Conservation (phyloP, 768 basidiomycete genomes). For the Basidioascus undulatus region DNA sequence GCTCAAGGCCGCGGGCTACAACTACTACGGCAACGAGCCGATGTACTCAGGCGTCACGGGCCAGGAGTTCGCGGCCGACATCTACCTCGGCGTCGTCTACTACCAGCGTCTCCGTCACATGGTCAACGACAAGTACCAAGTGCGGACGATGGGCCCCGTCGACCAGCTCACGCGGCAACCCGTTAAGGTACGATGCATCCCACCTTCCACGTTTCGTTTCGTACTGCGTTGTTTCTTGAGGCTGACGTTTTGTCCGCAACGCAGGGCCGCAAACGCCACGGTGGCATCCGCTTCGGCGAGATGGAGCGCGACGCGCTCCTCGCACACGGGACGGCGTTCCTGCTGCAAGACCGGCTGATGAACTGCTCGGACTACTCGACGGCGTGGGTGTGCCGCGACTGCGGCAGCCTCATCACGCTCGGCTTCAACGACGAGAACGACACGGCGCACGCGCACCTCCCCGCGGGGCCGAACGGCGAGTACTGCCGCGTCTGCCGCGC, state of each 20-base stretch:
- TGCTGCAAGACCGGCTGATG: constrained; percentile 95
- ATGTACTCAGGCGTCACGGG: constrained; percentile 99
- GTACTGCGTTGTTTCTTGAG: not conserved
- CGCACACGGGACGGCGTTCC: constrained; percentile 93
- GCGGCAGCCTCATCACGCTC: constrained; percentile 82
- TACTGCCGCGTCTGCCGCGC: constrained; percentile 86
- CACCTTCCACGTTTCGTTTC: not conserved
- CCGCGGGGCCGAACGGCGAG: constrained; percentile 53
- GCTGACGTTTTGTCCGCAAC: not conserved
- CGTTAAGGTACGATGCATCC: constrained; percentile 44
- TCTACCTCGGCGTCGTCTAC: constrained; percentile 94
- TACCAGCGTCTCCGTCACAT: constrained; percentile 97
- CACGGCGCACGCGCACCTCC: too few species aligned
- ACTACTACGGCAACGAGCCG: constrained; percentile 96
- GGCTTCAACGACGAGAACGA: constrained; percentile 70
- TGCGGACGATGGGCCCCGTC: constrained; percentile 90
- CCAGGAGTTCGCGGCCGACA: constrained; percentile 93
- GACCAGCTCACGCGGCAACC: constrained; percentile 90
- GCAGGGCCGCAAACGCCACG: constrained; percentile 88
- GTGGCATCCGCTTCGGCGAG: constrained; percentile 97
- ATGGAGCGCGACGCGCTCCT: constrained; percentile 99
- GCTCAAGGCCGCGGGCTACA: constrained; percentile 77
- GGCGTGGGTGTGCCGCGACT: constrained; percentile 92
- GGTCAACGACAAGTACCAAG: constrained; percentile 99
- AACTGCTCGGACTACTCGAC: constrained; percentile 99